Conservation (phyloP, 1,139 yeast genomes). For the Scheffersomyces segobiensis region DNA sequence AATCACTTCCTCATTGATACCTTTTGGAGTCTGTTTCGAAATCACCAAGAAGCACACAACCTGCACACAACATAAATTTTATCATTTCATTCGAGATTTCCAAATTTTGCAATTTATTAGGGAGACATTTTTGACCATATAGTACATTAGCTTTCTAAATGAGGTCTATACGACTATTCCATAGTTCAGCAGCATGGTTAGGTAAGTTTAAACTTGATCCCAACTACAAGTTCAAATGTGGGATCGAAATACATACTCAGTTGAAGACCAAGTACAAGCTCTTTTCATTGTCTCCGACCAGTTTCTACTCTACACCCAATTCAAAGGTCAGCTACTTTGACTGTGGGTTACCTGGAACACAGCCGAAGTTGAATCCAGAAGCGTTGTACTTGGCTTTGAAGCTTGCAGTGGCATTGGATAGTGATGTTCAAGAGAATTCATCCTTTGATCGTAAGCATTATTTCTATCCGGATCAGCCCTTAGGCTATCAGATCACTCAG, state of each 20-base stretch:
- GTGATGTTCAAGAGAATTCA: slow-evolving; percentile 56
- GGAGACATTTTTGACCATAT: neutral
- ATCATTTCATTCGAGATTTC: neutral
- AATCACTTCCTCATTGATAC: neutral
- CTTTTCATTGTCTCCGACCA: slow-evolving; percentile 61
- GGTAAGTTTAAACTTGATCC: slow-evolving; percentile 12
- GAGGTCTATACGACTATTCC: neutral
- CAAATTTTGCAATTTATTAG: neutral
- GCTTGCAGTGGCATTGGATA: slow-evolving; percentile 71
- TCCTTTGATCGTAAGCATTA: slow-evolving; percentile 93
- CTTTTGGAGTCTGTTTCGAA: neutral
- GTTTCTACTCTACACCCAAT: slow-evolving; percentile 62
- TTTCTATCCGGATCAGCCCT: slow-evolving; percentile 94
- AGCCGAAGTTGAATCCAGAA: slow-evolving; percentile 77
- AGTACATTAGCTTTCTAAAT: neutral
- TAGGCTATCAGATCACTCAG: slow-evolving; percentile 96
- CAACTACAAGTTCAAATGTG: slow-evolving; percentile 63
- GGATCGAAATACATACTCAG: slow-evolving; percentile 92
- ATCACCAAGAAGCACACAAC: neutral
- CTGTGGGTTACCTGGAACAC: slow-evolving; percentile 89
- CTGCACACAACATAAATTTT: neutral
- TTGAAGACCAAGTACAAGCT: slow-evolving; percentile 71
- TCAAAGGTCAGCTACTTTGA: slow-evolving; percentile 76
- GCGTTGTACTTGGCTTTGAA: slow-evolving; percentile 70
- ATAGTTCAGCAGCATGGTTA: neutral